Evolutionary conservation across 192 early-diverging fungal species (phyloP), one percentile per base, ranked within the genome.

Genomic region (Gaertneriomyces semiglobifer): DNA sequence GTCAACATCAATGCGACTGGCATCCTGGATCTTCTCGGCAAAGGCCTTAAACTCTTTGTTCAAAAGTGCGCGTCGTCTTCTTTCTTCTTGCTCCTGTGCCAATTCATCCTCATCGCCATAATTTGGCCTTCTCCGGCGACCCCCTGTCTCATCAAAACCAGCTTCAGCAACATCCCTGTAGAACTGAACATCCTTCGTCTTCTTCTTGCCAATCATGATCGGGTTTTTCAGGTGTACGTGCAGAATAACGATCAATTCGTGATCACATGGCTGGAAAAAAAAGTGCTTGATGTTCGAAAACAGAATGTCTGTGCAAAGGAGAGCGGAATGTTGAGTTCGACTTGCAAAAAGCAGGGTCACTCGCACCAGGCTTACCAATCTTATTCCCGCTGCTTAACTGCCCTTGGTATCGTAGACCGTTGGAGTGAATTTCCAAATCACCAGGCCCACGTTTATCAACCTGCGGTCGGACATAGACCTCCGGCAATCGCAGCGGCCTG

Each of bases 31-130:
- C 75, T 90, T 89, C 75, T 94, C 87, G 0, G 93, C 87, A 84
- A 97, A 99, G 58, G 76, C 71, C 71, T 93, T 89, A 62, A 99
- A 98, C 73, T 98, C 95, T 66, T 87, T 87, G 82, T 99, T 97
- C 45, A 99, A 78, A 51, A 82, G 76, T 42, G 80, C 81, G 48
- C 95, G 87, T 44, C 91, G 88, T 45, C 88, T 81, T 53, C 94
- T 83, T 71, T 98, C 95, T 73, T 98, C 95, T 70, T 95, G 89
- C 78, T 99, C 97, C 25, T 90, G 88, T 20, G 91, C 90, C 65
- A 98, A 80, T 76, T 99, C 97, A 79, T 99, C 97, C 73, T 99
- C 97, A 73, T 99, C 97, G 61, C 94, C 95, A 68, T 98, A 96
- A 58, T 89, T 88, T 67, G 87, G 82, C 51, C 92, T 88, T 19